phyloP scores from a whole-genome alignment of 2,329 filamentous ascomycete genomes.

The Fusarium devonianum region DNA sequence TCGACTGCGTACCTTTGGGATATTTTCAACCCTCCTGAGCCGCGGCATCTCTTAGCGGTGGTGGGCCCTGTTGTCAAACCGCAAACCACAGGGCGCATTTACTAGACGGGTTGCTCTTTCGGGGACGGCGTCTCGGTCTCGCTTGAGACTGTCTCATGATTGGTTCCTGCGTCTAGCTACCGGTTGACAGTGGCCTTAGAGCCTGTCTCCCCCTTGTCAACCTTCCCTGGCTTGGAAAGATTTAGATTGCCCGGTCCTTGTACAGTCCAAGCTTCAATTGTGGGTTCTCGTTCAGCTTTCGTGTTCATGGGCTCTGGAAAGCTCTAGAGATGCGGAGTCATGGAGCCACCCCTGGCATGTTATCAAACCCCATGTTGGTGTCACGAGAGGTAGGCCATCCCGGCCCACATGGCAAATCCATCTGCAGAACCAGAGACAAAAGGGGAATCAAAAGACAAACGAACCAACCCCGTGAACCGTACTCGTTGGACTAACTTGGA shows the following conservation, averaged over 20 bases:
- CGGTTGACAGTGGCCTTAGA: slow-evolving; percentile 5
- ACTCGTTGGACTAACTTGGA: slow-evolving; percentile 3
- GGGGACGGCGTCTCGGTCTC: slow-evolving; percentile 28
- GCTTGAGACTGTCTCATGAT: slow-evolving; percentile 20
- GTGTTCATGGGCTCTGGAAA: background rate
- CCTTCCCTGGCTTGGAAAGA: background rate
- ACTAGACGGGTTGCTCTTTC: slow-evolving; percentile 41
- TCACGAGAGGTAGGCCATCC: slow-evolving; percentile 36
- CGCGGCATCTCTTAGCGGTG: slow-evolving; percentile 12
- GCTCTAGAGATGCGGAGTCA: slow-evolving; percentile 6
- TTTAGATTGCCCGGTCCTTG: slow-evolving; percentile 1
- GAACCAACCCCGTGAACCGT: slow-evolving; percentile 16
- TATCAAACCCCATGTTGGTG: slow-evolving; percentile 18
- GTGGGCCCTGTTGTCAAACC: slow-evolving; percentile 26
- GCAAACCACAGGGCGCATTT: slow-evolving; percentile 32
- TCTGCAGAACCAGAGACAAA: slow-evolving; percentile 18
- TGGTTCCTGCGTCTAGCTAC: slow-evolving; percentile 17
- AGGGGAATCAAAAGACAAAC: background rate
- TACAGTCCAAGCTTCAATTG: slow-evolving; percentile 12
- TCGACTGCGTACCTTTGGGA: slow-evolving; percentile 13
- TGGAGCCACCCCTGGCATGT: slow-evolving; percentile 9
- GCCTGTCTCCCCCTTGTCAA: background rate
- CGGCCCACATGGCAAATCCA: slow-evolving; percentile 20
- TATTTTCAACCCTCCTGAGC: slow-evolving; percentile 20
- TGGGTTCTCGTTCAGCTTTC: slow-evolving; percentile 1